Evolutionary conservation across 495 filamentous ascomycete species (phyloP).

Genomic region (Chlorociboria aeruginascens): DNA sequence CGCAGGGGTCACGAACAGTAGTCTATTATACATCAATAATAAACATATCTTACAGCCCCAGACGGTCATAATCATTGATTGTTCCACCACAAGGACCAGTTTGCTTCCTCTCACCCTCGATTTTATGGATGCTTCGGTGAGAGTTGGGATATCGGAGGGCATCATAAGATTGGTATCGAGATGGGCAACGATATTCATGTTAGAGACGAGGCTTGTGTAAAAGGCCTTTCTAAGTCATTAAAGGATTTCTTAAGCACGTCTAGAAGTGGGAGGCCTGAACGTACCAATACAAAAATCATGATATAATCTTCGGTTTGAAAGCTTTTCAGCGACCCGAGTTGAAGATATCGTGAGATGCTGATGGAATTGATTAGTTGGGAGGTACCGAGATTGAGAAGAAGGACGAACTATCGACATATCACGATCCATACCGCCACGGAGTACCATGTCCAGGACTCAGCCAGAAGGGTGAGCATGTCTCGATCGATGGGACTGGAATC

Average conservation of each 20-base stretch:
- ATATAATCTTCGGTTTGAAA: conserved; percentile 47
- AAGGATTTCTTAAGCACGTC: neutral
- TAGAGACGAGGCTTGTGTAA: conserved; percentile 41
- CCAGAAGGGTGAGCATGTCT: conserved; percentile 20
- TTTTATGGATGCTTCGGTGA: conserved; percentile 34
- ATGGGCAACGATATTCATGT: conserved; percentile 44
- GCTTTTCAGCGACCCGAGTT: conserved; percentile 30
- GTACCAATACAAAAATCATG: conserved; percentile 42
- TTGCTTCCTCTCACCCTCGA: conserved; percentile 42
- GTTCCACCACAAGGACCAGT: conserved; percentile 34
- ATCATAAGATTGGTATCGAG: conserved; percentile 48
- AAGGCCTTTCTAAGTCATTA: conserved; percentile 24
- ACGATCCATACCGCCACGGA: conserved; percentile 27
- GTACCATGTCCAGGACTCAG: conserved; percentile 40
- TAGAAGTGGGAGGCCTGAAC: conserved; percentile 5
- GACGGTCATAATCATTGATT: conserved; percentile 29
- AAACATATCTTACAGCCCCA: conserved; percentile 45
- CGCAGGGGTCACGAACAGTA: conserved; percentile 26
- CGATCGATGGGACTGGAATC: too few relatives aligned
- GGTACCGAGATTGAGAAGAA: neutral
- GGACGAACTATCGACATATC: conserved; percentile 28
- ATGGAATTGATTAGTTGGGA: neutral
- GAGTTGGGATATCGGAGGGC: conserved; percentile 33
- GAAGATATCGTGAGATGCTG: conserved; percentile 27
- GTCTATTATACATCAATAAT: conserved; percentile 38